These are phyloP conservation scores for Pyricularia sp. DNA, from an alignment of 2,329 filamentous ascomycete genomes.

Conservation along the genomic window DNA sequence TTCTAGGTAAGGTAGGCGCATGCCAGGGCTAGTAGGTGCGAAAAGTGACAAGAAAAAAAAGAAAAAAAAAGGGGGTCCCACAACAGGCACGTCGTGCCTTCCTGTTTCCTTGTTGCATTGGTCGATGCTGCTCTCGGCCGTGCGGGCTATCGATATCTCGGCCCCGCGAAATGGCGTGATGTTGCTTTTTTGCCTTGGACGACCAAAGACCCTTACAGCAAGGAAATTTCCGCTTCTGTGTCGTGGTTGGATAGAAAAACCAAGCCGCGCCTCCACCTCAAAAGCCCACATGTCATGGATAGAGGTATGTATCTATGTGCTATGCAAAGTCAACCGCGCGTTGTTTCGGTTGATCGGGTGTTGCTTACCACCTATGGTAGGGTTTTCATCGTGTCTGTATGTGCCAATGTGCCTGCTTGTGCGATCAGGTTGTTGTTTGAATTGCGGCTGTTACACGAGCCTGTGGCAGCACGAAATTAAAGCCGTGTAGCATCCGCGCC, in stretches of 20 bases:
- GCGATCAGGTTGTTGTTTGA: background rate
- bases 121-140: background rate
- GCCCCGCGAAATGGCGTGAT: background rate
- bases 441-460: background rate
- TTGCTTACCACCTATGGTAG: background rate
- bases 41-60: background rate
- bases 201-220: background rate
- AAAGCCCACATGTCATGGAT: no score
- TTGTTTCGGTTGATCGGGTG: background rate
- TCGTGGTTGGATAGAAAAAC: background rate
- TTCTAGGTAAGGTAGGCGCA: background rate
- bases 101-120: background rate
- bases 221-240: background rate
- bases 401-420: background rate
- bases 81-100: background rate
- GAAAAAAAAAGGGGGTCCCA: background rate
- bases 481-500: background rate
- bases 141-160: background rate
- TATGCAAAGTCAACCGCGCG: background rate
- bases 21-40: background rate
- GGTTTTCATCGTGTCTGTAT: background rate
- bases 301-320: background rate
- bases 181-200: background rate
- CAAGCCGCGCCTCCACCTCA: background rate
- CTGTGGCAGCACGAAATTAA: background rate